Evolutionary conservation across 257 asterid genomes (phyloP).

Genomic region (Leptodermis oblonga): DNA sequence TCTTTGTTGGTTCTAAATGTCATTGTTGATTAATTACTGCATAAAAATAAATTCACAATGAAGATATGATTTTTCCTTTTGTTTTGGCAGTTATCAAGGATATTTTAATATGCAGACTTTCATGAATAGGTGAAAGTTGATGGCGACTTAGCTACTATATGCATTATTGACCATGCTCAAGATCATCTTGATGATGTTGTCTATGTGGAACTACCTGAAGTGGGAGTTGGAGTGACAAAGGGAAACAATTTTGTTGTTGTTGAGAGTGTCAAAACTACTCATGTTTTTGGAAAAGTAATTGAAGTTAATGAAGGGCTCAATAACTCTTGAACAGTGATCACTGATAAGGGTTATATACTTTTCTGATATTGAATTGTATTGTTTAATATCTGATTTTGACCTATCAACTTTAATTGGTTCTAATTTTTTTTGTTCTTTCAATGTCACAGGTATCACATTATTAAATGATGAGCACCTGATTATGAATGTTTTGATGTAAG

Average conservation of each 20-base stretch:
- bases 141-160: constrained; percentile 71
- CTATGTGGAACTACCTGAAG: constrained; percentile 85
- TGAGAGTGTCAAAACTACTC: constrained; percentile 96
- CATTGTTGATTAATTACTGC: neutral
- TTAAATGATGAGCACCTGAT: no score
- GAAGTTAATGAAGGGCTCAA: constrained; percentile 68
- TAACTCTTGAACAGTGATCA: no score
- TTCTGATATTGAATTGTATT: no score
- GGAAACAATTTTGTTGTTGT: constrained; percentile 90
- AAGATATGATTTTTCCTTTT: neutral
- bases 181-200: constrained; percentile 93
- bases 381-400: no score
- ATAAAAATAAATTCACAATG: neutral
- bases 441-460: no score
- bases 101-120: constrained; percentile 77
- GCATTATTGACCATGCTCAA: constrained; percentile 93
- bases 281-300: constrained; percentile 80
- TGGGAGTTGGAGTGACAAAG: constrained; percentile 60
- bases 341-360: no score
- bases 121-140: constrained; percentile 95
- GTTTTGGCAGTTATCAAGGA: constrained; percentile 77
- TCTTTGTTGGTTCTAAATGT: neutral
- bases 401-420: no score
- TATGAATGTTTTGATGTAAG: no score
- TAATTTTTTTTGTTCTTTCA: no score